A percentile compares a stretch with the other conserved stretches of the same genome.
Evolutionary conservation across 352 stramenopile genomes (phyloP).

Genomic region (Globisporangium rhizosaccharum): DNA sequence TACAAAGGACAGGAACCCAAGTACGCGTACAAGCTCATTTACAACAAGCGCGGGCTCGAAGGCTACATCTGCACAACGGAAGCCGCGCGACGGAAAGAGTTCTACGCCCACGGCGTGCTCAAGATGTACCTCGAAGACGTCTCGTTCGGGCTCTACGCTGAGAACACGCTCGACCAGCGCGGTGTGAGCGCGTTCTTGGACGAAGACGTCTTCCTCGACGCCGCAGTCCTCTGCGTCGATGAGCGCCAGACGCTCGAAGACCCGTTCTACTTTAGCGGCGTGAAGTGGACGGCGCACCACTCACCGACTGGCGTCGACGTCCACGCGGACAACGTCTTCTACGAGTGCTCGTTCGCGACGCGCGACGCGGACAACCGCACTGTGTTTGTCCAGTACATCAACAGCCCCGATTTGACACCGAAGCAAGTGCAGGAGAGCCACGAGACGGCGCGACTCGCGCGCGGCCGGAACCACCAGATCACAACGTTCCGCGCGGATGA

Average conservation of each 20-base stretch:
- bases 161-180: constrained; percentile 33
- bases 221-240: constrained; percentile 34
- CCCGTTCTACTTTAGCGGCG: constrained; percentile 49
- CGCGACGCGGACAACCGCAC: constrained; percentile 9
- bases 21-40: constrained; percentile 17
- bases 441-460: not conserved
- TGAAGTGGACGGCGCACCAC: constrained; percentile 30
- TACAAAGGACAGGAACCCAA: constrained; percentile 8
- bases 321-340: constrained; percentile 7
- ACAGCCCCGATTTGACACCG: constrained; percentile 6
- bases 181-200: constrained; percentile 23
- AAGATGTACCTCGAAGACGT: constrained; percentile 22
- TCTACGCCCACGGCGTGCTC: constrained; percentile 9
- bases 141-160: constrained; percentile 33
- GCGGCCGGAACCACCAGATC: constrained; percentile 1
- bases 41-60: constrained; percentile 33
- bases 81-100: constrained; percentile 10
- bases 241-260: constrained; percentile 29
- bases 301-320: not conserved
- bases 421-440: constrained; percentile 1
- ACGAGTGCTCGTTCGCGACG: constrained; percentile 11
- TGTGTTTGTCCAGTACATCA: constrained; percentile 14
- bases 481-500: constrained; percentile 5
- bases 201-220: constrained; percentile 26
- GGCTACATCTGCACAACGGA: constrained; percentile 12